Conservation (phyloP, 2,329 filamentous ascomycete genomes). For the Ceratocystis colombiana region DNA sequence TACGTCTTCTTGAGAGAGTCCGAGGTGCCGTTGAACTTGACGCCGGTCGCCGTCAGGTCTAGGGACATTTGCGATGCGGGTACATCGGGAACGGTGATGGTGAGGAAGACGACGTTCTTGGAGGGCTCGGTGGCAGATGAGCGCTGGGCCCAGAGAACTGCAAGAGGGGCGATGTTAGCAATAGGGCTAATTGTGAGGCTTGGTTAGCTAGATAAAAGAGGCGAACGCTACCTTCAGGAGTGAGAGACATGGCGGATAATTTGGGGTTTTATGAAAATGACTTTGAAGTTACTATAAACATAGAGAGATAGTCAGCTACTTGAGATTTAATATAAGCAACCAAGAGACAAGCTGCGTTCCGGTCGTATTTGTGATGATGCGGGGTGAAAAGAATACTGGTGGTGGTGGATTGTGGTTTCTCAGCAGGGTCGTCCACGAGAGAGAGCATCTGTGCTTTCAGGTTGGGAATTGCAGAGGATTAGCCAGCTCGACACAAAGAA, state of each 20-base stretch:
- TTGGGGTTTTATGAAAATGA: slow-evolving; percentile 25
- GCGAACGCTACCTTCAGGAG: slow-evolving; percentile 35
- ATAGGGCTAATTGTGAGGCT: background rate
- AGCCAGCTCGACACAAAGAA: background rate
- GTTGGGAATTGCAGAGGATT: background rate
- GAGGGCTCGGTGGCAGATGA: slow-evolving; percentile 66
- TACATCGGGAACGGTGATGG: slow-evolving; percentile 80
- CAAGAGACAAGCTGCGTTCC: background rate
- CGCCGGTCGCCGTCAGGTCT: slow-evolving; percentile 64
- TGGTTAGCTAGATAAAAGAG: background rate
- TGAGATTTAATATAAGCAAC: background rate
- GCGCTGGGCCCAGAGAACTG: slow-evolving; percentile 97
- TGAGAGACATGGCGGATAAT: slow-evolving; percentile 26
- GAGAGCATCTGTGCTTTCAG: background rate
- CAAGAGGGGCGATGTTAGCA: background rate
- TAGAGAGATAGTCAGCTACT: background rate
- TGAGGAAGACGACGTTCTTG: slow-evolving; percentile 93
- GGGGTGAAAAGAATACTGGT: slow-evolving; percentile 13
- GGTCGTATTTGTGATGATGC: slow-evolving; percentile 22
- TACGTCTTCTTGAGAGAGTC: slow-evolving; percentile 78
- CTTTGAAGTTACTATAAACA: slow-evolving; percentile 26
- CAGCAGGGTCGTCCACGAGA: background rate
- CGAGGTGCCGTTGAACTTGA: slow-evolving; percentile 76
- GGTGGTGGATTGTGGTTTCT: slow-evolving; percentile 1
- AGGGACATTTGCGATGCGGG: slow-evolving; percentile 65